A percentile compares a stretch with the other conserved stretches of the same genome.
These are phyloP conservation scores for Capronia epimyces DNA, from an alignment of 2,329 filamentous ascomycete species.

Conservation along the genomic window DNA sequence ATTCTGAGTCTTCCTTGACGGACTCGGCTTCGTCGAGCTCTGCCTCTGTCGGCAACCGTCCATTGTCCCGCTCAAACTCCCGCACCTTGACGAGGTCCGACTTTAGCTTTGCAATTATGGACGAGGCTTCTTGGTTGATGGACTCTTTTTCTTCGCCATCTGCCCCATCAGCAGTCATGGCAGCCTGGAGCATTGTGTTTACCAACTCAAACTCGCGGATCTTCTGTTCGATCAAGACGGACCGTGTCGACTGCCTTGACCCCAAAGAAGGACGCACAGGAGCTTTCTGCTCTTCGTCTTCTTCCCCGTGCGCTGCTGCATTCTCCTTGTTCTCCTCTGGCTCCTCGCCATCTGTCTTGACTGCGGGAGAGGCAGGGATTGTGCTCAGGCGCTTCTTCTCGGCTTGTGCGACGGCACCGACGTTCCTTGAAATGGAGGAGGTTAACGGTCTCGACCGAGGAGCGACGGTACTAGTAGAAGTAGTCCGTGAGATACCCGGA, in stretches of 20 bases:
- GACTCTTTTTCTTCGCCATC: conserved; percentile 28
- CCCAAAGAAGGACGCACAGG: conserved; percentile 24
- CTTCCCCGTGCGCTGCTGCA: conserved; percentile 2
- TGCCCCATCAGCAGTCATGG: conserved; percentile 31
- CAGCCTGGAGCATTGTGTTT: conserved; percentile 30
- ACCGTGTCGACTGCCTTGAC: conserved; percentile 29
- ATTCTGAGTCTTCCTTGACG: conserved; percentile 6
- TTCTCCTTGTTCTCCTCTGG: conserved; percentile 30
- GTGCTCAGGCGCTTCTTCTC: conserved; percentile 39
- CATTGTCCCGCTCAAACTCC: conserved; percentile 25
- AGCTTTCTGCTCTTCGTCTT: conserved; percentile 7
- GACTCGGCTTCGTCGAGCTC: conserved; percentile 22
- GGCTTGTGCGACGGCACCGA: conserved; percentile 26
- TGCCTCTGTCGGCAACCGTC: conserved; percentile 23
- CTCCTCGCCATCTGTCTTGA: conserved; percentile 31
- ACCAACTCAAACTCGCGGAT: conserved; percentile 32
- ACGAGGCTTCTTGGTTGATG: conserved; percentile 26
- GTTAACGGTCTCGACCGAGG: conserved; percentile 30
- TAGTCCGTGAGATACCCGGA: conserved; percentile 28
- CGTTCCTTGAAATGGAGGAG: conserved; percentile 28
- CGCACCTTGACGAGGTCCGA: conserved; percentile 27
- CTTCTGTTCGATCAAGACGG: conserved; percentile 30
- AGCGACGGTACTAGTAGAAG: too few relatives aligned
- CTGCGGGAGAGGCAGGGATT: conserved; percentile 29
- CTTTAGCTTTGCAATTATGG: conserved; percentile 29